Evolutionary conservation across 2,329 filamentous ascomycete genomes (phyloP), one percentile per base, ranked within the genome.

Genomic region (Rhytidhysteron rufulum): DNA sequence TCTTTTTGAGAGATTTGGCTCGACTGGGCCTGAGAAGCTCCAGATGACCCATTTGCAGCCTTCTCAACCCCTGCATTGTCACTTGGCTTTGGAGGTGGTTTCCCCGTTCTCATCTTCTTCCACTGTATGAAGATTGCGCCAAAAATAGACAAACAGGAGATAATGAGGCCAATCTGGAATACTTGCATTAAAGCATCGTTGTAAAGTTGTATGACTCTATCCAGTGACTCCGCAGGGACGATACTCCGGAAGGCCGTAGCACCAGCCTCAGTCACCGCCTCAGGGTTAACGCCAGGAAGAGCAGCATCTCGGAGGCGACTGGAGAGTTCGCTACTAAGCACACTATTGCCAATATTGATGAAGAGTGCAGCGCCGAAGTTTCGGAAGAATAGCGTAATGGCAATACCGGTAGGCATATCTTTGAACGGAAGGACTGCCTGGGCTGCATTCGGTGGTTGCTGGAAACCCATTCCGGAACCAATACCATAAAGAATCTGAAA

Each of bases 251-350:
- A 64, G 18, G 77, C 70, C 0, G 82, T 84, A 0, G 74, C 74
- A 22, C 75, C 75, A 4, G 67, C 67, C 2, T 54, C 54, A 5
- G 70, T 50, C 5, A 75, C 59, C 15, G 62, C 49, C 5, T 41
- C 46, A 0, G 71, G 57, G 40, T 69, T 51, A 5, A 73, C 43
- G 15, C 52, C 58, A 0, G 70, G 69, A 2, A 50, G 55, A 21
- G 55, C 57, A 2, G 60, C 55, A n/a, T n/a, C n/a, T n/a, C n/a
- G n/a, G 5, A 86, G 65, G 25, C 74, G 67, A 9, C 70, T 61
- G 41, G 80, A 66, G 21, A 87, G 67, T 2, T 74, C 78, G 52
- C 84, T 82, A 49, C 78, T 75, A 69, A 86, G 85, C 34, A 84
- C 71, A 10, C 79, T 78, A 58, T 86, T 79, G 0, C 77, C 76